These are phyloP conservation scores for Diaporthe eres DNA, from an alignment of 2,329 filamentous ascomycete species.

Conservation along the genomic window DNA sequence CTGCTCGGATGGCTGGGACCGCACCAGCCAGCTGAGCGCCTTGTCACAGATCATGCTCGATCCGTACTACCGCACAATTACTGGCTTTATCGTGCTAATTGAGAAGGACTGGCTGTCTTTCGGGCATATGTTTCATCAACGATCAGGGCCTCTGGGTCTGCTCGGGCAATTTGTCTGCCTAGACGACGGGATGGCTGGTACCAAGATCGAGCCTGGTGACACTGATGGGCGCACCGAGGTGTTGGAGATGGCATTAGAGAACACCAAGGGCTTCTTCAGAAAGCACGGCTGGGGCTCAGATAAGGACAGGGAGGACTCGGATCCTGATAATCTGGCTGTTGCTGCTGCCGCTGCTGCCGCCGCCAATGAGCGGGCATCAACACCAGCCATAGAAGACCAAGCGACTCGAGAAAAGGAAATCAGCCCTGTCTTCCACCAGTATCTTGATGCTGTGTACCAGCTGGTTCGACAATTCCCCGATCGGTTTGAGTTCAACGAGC, in stretches of 20 bases:
- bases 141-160: slow-evolving; percentile 88
- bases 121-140: slow-evolving; percentile 95
- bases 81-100: slow-evolving; percentile 93
- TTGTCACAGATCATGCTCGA: slow-evolving; percentile 94
- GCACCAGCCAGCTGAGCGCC: slow-evolving; percentile 93
- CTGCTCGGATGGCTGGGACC: slow-evolving; percentile 98
- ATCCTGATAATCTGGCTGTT: slow-evolving; percentile 65
- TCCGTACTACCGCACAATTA: slow-evolving; percentile 93
- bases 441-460: slow-evolving; percentile 94
- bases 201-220: slow-evolving; percentile 73
- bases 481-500: slow-evolving; percentile 96
- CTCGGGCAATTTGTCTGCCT: slow-evolving; percentile 96
- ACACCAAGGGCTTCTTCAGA: slow-evolving; percentile 89
- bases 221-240: slow-evolving; percentile 77
- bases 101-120: slow-evolving; percentile 99
- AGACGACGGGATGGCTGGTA: slow-evolving; percentile 80
- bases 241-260: slow-evolving; percentile 87
- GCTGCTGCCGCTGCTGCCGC: slow-evolving; percentile 50
- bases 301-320: slow-evolving; percentile 71
- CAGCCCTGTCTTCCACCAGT: slow-evolving; percentile 97
- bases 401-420: slow-evolving; percentile 90
- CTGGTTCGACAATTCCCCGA: slow-evolving; percentile 86
- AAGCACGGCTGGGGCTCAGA: slow-evolving; percentile 77
- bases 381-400: slow-evolving; percentile 65
- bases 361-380: slow-evolving; percentile 43